Evolutionary conservation across 1,284 basidiomycete genomes (phyloP).

Genomic region (Puccinia polysora): DNA sequence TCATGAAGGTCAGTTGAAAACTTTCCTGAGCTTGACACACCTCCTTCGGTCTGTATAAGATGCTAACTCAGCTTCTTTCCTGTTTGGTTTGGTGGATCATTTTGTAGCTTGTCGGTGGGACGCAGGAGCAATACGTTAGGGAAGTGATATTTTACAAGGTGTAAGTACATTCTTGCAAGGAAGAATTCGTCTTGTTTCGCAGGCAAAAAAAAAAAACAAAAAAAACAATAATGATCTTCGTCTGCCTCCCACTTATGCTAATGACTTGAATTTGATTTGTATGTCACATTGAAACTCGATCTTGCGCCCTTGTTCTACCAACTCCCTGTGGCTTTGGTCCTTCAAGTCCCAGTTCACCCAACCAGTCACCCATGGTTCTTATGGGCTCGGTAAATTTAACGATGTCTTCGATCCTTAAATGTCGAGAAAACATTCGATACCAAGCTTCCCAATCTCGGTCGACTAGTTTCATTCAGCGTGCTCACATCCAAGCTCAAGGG

Average conservation of each 20-base stretch:
- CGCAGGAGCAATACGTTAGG: constrained; percentile 37
- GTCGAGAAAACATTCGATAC: constrained; percentile 36
- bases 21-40: too few relatives aligned
- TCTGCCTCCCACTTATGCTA: not conserved
- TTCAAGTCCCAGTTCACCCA: constrained; percentile 8
- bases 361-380: constrained; percentile 26
- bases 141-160: constrained; percentile 38
- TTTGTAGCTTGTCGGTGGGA: constrained; percentile 27
- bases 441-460: not conserved
- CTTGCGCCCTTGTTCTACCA: not conserved
- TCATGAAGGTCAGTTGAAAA: constrained; percentile 38
- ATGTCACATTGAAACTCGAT: too few relatives aligned
- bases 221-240: not conserved
- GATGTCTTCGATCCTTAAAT: constrained; percentile 35
- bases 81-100: not conserved
- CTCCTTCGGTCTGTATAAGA: too few relatives aligned
- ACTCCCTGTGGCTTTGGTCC: too few relatives aligned
- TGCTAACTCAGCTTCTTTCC: not conserved
- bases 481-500: constrained; percentile 34
- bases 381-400: constrained; percentile 40
- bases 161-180: constrained; percentile 15
- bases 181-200: not conserved
- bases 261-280: not conserved
- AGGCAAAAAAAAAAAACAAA: not conserved
- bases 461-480: constrained; percentile 31